Evolutionary conservation across 306 rosid species (phyloP).

Genomic region (Vicia faba): DNA sequence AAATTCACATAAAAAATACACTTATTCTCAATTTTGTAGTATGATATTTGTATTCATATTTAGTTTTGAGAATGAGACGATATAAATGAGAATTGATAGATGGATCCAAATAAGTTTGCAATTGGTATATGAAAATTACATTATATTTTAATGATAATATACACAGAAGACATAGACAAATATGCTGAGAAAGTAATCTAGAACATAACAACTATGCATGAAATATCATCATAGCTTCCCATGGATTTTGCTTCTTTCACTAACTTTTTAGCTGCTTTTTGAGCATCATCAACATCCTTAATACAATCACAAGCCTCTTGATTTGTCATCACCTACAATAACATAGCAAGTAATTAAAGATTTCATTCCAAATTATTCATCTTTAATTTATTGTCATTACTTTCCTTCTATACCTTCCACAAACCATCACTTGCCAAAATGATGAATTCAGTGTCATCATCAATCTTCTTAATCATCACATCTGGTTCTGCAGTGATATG

Average conservation of each 20-base stretch:
- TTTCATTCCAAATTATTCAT: not conserved
- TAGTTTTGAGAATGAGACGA: no score
- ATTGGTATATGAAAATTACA: no score
- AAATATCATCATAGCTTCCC: slow-evolving; percentile 61
- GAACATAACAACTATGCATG: slow-evolving; percentile 64
- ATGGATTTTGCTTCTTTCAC: slow-evolving; percentile 44
- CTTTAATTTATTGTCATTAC: not conserved
- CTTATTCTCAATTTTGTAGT: no score
- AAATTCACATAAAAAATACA: no score
- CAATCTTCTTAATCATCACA: slow-evolving; percentile 46
- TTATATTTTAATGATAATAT: no score
- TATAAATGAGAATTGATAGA: no score
- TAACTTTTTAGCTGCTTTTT: slow-evolving; percentile 52
- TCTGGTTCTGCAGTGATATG: slow-evolving; percentile 58
- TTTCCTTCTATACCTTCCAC: slow-evolving; percentile 50
- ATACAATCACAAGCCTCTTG: slow-evolving; percentile 62
- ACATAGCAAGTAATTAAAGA: not conserved
- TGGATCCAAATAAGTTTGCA: no score
- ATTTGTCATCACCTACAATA: slow-evolving; percentile 64
- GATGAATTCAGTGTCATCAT: slow-evolving; percentile 49
- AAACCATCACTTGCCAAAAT: slow-evolving; percentile 54
- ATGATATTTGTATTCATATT: no score
- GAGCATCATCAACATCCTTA: slow-evolving; percentile 47
- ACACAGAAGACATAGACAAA: not conserved
- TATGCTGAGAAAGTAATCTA: slow-evolving; percentile 28